Evolutionary conservation across 768 basidiomycete genomes (phyloP), one percentile per base, ranked within the genome.

Genomic region (Trametes cinnabarina): DNA sequence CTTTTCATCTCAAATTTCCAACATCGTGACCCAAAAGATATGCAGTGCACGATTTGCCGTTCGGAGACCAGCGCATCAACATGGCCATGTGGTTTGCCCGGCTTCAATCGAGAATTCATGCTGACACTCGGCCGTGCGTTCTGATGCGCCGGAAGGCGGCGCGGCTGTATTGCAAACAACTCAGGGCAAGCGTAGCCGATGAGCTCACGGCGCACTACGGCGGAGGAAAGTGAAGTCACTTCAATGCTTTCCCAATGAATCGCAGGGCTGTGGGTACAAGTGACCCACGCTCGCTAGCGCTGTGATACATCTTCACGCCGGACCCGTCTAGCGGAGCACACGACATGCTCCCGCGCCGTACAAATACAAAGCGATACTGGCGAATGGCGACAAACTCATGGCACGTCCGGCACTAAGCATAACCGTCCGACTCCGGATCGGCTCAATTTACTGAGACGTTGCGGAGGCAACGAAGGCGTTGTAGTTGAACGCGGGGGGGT

Each of bases 381-480:
- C n/a, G n/a, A n/a, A n/a, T n/a, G n/a, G n/a, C n/a, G n/a, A n/a
- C n/a, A n/a, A n/a, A n/a, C n/a, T n/a, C n/a, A n/a, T n/a, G n/a
- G n/a, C n/a, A n/a, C n/a, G n/a, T n/a, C n/a, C n/a, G n/a, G n/a
- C n/a, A n/a, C n/a, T n/a, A n/a, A n/a, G n/a, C n/a, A n/a, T n/a
- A n/a, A n/a, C n/a, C n/a, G n/a, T n/a, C n/a, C n/a, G n/a, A n/a
- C n/a, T n/a, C n/a, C n/a, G n/a, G n/a, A 6, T 32, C 25, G 44
- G 17, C 25, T 4, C 15, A 4, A n/a, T 25, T 48, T 26, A 60
- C 54, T 60, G 48, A 5, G 59, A 47, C 28, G 42, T 55, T 4
- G 61, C 61, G 23, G 53, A 63, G 48, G 82, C 81, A 37, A 81
- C 82, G 67, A 77, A 86, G 0, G 78, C 83, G 65, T 86, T 88